Conservation (phyloP, 495 filamentous ascomycete species). For the Penicillium bialowiezense region DNA sequence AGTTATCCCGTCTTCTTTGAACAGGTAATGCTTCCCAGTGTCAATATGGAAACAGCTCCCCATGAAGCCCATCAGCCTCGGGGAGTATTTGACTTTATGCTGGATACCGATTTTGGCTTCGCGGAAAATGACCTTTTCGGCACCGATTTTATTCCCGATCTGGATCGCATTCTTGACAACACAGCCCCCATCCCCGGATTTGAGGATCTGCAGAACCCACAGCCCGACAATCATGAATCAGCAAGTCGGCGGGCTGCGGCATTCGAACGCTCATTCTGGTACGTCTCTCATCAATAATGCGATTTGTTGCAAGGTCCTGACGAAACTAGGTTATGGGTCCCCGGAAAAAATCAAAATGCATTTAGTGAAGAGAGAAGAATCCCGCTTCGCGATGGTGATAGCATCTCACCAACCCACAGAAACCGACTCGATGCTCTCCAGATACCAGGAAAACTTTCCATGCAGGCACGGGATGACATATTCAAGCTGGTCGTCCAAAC, state of each 20-base stretch:
- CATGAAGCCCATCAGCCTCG: slow-evolving; percentile 22
- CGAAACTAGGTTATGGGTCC: slow-evolving; percentile 22
- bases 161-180: slow-evolving; percentile 21
- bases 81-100: slow-evolving; percentile 26
- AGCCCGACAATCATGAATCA: slow-evolving; percentile 14
- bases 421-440: slow-evolving; percentile 17
- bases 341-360: slow-evolving; percentile 27
- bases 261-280: slow-evolving; percentile 27
- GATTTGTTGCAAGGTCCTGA: no score
- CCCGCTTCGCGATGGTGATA: slow-evolving; percentile 23
- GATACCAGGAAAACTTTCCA: slow-evolving; percentile 21
- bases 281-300: not conserved
- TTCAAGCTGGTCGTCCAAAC: slow-evolving; percentile 23
- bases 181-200: slow-evolving; percentile 1
- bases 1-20: slow-evolving; percentile 28
- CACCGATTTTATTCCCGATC: slow-evolving; percentile 17
- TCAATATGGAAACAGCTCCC: not conserved
- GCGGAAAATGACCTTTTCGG: slow-evolving; percentile 20
- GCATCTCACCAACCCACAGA: slow-evolving; percentile 16
- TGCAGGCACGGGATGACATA: slow-evolving; percentile 22
- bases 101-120: slow-evolving; percentile 17
- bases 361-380: slow-evolving; percentile 25
- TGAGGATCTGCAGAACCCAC: slow-evolving; percentile 4
- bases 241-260: slow-evolving; percentile 21
- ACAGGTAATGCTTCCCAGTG: slow-evolving; percentile 22